Conservation (phyloP, 2,329 filamentous ascomycete genomes). For the Ceratocystis diversiconidia region DNA sequence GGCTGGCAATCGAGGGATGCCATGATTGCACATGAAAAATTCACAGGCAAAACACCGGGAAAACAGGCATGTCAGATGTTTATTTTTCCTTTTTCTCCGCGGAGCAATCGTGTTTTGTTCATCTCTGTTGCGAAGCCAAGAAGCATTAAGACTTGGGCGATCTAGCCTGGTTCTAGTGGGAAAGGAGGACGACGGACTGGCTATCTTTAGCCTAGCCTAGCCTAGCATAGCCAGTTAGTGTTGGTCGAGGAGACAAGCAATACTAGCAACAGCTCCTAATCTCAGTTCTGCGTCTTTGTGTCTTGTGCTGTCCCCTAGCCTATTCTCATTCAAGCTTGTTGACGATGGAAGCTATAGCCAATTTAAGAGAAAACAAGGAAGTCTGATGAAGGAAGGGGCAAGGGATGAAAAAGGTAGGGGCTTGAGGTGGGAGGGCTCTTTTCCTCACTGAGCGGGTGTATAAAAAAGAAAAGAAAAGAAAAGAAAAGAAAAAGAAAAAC, state of each 20-base stretch:
- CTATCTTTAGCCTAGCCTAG: background rate
- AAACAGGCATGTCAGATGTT: background rate
- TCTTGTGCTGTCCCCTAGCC: background rate
- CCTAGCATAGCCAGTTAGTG: background rate
- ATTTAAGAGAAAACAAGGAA: conserved; percentile 2
- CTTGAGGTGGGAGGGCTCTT: background rate
- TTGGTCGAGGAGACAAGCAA: no score
- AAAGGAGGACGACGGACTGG: background rate
- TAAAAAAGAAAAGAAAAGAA: background rate
- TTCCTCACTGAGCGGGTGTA: background rate
- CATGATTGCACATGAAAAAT: background rate
- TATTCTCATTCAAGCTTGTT: background rate
- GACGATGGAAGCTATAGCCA: background rate
- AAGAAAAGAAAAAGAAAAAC: background rate
- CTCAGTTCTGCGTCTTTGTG: background rate
- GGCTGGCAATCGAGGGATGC: background rate
- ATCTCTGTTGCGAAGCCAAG: background rate
- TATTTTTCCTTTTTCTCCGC: background rate
- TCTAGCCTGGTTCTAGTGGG: background rate
- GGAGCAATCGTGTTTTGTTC: background rate
- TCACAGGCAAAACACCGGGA: background rate
- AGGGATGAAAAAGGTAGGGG: background rate
- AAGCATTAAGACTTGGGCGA: background rate
- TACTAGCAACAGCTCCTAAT: background rate
- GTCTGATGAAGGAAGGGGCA: background rate